These are phyloP conservation scores for Middelhovenomyces tepae DNA, from an alignment of 805 yeast species.

Conservation along the genomic window DNA sequence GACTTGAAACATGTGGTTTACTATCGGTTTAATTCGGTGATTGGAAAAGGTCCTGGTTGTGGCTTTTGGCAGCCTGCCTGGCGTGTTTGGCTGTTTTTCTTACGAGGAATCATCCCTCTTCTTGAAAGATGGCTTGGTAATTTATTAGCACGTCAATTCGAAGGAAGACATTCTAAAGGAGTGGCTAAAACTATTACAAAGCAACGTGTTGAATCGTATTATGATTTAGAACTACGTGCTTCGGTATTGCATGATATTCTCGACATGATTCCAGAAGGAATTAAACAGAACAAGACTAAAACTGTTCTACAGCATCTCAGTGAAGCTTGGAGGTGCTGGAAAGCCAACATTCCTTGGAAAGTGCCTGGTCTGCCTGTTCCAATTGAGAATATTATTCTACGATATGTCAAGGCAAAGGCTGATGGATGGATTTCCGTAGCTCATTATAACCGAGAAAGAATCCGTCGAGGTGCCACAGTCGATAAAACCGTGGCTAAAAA, in stretches of 20 bases:
- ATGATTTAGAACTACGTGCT: slow-evolving; percentile 85
- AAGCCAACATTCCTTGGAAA: slow-evolving; percentile 96
- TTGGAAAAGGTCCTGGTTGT: slow-evolving; percentile 97
- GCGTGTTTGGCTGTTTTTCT: slow-evolving; percentile 90
- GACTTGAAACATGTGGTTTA: slow-evolving; percentile 91
- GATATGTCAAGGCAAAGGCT: slow-evolving; percentile 90
- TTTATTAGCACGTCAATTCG: slow-evolving; percentile 83
- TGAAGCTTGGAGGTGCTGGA: slow-evolving; percentile 99
- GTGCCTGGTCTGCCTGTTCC: slow-evolving; percentile 96
- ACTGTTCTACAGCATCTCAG: slow-evolving; percentile 86
- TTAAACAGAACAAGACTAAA: slow-evolving; percentile 77
- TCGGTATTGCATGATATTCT: slow-evolving; percentile 92
- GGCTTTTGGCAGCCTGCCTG: slow-evolving; percentile 99
- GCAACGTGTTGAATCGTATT: slow-evolving; percentile 91
- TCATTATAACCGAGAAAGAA: slow-evolving; percentile 83
- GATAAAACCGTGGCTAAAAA: slow-evolving; percentile 93
- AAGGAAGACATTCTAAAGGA: slow-evolving; percentile 87
- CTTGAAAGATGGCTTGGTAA: slow-evolving; percentile 95
- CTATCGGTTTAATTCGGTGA: slow-evolving; percentile 68
- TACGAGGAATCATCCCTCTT: slow-evolving; percentile 86
- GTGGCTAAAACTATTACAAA: slow-evolving; percentile 91
- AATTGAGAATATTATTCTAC: slow-evolving; percentile 71
- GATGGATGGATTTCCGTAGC: slow-evolving; percentile 96
- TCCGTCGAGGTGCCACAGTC: slow-evolving; percentile 79
- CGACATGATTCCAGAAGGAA: slow-evolving; percentile 95